Evolutionary conservation across 371 early-diverging fungal genomes (phyloP), one percentile per base, ranked within the genome.

Genomic region (Lichtheimia hyalospora): DNA sequence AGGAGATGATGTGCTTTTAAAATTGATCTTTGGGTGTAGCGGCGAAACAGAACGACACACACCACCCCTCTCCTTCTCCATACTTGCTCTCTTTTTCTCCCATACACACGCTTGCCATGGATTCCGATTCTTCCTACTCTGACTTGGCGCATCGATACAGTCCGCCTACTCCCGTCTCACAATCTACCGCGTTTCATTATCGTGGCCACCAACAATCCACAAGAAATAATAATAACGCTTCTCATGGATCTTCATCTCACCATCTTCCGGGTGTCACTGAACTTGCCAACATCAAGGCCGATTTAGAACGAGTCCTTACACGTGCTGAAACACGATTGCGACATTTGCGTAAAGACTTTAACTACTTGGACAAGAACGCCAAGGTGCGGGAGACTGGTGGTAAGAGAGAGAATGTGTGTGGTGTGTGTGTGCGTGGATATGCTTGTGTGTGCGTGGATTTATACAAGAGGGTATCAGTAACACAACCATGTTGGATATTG

Each of bases 211-310:
- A 61, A 55, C 64, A 61, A 34, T 20, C 49, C 39, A 27, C 61
- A 24, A 56, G 54, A 54, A 61, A 54, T 61, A n/a, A 20, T 13
- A 52, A 40, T n/a, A 54, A 46, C 24, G 28, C 59, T 25, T 20
- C 56, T 21, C 24, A 44, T 44, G 63, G 67, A 44, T 71, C 71
- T 28, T 62, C 69, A 23, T 46, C 62, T 43, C 62, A 57, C 28
- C 58, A 51, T 40, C 70, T 79, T 52, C 79, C 79, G 2, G 71
- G 64, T 18, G 55, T 71, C 8, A 62, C 56, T 15, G 79, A 79
- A 39, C 64, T 79, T 3, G 42, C 70, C 39, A 63, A 61, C 27
- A 75, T 79, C 46, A 73, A 74, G 52, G 60, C 69, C 49, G 74
- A 75, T 58, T 57, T 79, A 43, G 76, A 79, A 56, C 51, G 69